phyloP scores from a whole-genome alignment of 2,329 filamentous ascomycete species.

The Microdochium bolleyi region DNA sequence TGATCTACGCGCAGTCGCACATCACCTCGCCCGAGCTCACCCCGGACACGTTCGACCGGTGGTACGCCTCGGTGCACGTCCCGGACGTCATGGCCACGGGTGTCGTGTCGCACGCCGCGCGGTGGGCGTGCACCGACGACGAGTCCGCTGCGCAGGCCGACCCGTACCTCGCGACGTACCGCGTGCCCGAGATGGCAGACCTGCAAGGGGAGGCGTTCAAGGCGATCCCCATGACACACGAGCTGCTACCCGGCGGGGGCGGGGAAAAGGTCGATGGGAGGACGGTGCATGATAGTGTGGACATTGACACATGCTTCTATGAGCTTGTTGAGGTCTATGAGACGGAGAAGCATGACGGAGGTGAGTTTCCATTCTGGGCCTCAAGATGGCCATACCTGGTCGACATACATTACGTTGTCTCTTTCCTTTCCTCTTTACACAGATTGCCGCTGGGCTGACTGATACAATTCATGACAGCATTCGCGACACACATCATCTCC shows the following conservation, averaged over 20 bases:
- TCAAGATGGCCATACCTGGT: too few relatives aligned
- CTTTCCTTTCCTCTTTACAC: too few relatives aligned
- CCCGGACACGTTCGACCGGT: not conserved
- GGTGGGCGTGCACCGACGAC: not conserved
- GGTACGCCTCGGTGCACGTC: not conserved
- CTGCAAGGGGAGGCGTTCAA: not conserved
- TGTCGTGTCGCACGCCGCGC: not conserved
- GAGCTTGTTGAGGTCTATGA: not conserved
- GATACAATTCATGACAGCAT: not conserved
- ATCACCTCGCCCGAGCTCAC: not conserved
- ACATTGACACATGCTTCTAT: not conserved
- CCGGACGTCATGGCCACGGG: not conserved
- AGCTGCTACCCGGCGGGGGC: not conserved
- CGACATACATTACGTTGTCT: too few relatives aligned
- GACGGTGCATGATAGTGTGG: not conserved
- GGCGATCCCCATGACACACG: not conserved
- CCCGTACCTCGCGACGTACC: not conserved
- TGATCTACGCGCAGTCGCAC: not conserved
- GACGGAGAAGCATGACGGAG: not conserved
- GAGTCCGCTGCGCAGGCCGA: not conserved
- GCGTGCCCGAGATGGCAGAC: not conserved
- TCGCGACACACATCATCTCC: constrained; percentile 1
- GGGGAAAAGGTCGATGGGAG: not conserved
- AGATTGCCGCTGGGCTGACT: too few relatives aligned
- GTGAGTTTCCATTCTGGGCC: not conserved